Evolutionary conservation across 805 yeast genomes (phyloP).

Genomic region (Kluyveromyces siamensis): DNA sequence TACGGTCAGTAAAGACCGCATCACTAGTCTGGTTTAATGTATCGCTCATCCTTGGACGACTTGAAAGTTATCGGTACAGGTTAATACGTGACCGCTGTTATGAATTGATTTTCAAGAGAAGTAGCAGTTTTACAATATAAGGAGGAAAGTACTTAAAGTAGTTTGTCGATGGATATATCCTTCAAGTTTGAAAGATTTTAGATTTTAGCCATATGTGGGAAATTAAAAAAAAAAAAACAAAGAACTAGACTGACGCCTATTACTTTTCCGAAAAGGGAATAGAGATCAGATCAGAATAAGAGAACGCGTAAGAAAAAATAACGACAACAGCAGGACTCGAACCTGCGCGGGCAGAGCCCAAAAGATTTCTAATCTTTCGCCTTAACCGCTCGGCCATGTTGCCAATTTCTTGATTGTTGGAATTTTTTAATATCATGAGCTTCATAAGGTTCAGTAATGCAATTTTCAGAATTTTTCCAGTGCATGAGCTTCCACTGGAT

Average conservation of each 20-base stretch:
- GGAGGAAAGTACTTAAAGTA: not conserved
- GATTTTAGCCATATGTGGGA: not conserved
- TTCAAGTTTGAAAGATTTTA: not conserved
- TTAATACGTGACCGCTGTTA: not conserved
- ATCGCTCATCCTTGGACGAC: not conserved
- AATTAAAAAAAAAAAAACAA: not conserved
- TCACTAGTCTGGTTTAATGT: slow-evolving; percentile 24
- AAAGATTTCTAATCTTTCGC: slow-evolving; percentile 48
- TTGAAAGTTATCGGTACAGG: not conserved
- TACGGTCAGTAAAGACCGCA: slow-evolving; percentile 66
- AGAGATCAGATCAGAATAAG: not conserved
- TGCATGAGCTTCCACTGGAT: no score
- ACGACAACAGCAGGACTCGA: slow-evolving; percentile 63
- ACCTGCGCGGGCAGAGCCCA: slow-evolving; percentile 47
- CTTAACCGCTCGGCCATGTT: slow-evolving; percentile 50
- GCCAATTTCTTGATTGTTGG: not conserved
- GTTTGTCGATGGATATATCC: not conserved
- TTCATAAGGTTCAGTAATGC: no score
- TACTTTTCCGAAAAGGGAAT: not conserved
- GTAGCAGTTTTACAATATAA: no score
- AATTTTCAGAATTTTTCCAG: no score
- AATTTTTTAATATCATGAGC: no score
- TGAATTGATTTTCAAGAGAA: no score
- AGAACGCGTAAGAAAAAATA: slow-evolving; percentile 20
- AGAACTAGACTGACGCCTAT: not conserved